Conservation (phyloP, 352 stramenopile genomes). For the Globisporangium carolinianum region DNA sequence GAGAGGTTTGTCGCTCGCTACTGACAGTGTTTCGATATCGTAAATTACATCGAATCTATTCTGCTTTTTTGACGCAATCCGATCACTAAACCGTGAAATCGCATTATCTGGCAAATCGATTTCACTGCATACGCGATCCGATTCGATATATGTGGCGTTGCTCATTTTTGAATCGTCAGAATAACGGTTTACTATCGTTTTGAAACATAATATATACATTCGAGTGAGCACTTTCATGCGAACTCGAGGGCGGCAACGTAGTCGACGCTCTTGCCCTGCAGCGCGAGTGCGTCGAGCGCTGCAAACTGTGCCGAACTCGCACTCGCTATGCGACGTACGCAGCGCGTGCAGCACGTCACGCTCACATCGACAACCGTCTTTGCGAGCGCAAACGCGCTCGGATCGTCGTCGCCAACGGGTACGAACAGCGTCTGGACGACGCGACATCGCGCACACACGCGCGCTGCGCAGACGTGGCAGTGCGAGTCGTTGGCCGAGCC, state of each 20-base stretch:
- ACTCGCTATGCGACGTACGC: constrained; percentile 14
- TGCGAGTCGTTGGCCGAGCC: not conserved
- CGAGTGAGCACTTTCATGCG: no score
- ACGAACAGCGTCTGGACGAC: constrained; percentile 14
- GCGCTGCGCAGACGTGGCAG: not conserved
- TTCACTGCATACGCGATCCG: no score
- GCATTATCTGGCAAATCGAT: no score
- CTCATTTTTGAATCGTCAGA: no score
- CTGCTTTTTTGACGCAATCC: no score
- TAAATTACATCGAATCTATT: no score
- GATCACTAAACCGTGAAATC: no score
- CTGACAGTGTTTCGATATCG: no score
- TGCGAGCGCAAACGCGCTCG: not conserved
- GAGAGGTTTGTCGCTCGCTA: no score
- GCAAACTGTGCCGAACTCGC: constrained; percentile 19
- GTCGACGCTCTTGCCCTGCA: constrained; percentile 14
- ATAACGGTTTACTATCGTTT: no score
- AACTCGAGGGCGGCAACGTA: not conserved
- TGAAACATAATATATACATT: no score
- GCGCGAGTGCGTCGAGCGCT: constrained; percentile 13
- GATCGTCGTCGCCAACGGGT: not conserved
- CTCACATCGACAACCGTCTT: constrained; percentile 10
- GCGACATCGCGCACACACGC: constrained; percentile 3
- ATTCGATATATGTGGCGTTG: no score
- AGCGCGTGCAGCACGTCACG: constrained; percentile 24